Evolutionary conservation across 2,329 filamentous ascomycete genomes (phyloP), one percentile per base, ranked within the genome.

Genomic region (Apiospora pterosperma): DNA sequence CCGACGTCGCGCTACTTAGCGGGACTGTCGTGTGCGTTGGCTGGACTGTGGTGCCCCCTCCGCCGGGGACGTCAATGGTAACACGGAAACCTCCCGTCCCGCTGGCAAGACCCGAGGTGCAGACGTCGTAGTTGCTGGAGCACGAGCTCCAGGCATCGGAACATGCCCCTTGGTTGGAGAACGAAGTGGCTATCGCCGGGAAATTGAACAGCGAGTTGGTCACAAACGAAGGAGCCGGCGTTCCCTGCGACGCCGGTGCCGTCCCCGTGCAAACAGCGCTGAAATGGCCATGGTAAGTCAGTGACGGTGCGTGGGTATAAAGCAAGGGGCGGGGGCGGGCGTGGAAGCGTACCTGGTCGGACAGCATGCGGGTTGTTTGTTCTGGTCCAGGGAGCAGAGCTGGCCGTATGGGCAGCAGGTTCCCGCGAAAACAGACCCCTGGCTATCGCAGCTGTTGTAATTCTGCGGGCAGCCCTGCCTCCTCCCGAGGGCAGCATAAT

Each of bases 181-280:
- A 88, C 14, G 80, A 80, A 1, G 83, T 86, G 59, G 79, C 76
- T 62, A 87, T 80, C 70, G 85, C 85, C 1, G 87, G 87, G 73
- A 88, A 89, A 12, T 84, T 81, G 73, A 88, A 89, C 74, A 84
- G 88, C 31, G 77, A 69, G 72, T 89, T 89, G 48, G 80, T 75
- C 21, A 89, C 85, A 71, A 81, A 87, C 38, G 85, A 85, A 23
- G 78, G 77, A 1, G 76, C 71, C 23, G 76, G 74, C 3, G 79
- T 78, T 14, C 78, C 67, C 36, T 74, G 71, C 14, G 75, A 75
- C 11, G 78, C 73, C 2, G 79, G 77, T n/a, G 83, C 84, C 36
- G 80, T 80, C 60, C 85, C 85, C n/a, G 85, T 87, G 70, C 85
- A 87, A 23, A 86, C 79, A 36, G 81, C 82, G 63, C 84, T 86